phyloP scores from a whole-genome alignment of 2,329 filamentous ascomycete genomes.

The Zymoseptoria ardabiliae region DNA sequence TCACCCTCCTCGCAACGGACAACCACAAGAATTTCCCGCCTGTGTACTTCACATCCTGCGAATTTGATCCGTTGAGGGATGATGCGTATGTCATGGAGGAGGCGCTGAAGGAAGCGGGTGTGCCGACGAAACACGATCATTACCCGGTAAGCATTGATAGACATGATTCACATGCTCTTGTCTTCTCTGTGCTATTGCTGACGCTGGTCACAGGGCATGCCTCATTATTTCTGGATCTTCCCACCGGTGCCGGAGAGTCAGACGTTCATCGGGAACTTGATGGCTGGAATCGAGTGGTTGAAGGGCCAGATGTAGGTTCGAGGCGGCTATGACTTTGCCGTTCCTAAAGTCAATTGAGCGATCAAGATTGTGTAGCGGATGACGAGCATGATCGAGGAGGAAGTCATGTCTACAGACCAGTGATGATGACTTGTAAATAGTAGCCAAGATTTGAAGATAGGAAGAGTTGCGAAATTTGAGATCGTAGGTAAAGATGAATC shows the following conservation, averaged over 20 bases:
- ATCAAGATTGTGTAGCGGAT: too few species aligned
- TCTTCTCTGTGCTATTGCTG: neutral
- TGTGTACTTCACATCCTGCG: slow-evolving; percentile 45
- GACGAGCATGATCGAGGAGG: too few species aligned
- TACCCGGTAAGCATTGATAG: slow-evolving; percentile 17
- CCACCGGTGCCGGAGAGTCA: slow-evolving; percentile 11
- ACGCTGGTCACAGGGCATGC: slow-evolving; percentile 24
- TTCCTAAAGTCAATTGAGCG: too few species aligned
- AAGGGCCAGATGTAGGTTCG: neutral
- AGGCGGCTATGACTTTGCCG: too few species aligned
- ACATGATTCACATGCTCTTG: neutral
- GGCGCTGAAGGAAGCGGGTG: slow-evolving; percentile 38
- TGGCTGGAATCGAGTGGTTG: slow-evolving; percentile 18
- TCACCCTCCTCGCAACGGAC: slow-evolving; percentile 16
- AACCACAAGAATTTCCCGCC: slow-evolving; percentile 33
- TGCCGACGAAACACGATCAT: slow-evolving; percentile 38
- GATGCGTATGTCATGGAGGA: slow-evolving; percentile 47
- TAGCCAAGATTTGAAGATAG: too few species aligned
- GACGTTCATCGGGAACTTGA: slow-evolving; percentile 14
- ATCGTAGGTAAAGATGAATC: too few species aligned
- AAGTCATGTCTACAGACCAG: too few species aligned
- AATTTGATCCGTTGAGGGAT: slow-evolving; percentile 46
- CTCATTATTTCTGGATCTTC: slow-evolving; percentile 35
- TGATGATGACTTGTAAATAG: too few species aligned
- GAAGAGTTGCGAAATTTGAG: too few species aligned